Evolutionary conservation across 2,329 filamentous ascomycete genomes (phyloP).

Genomic region (Fusarium drepaniforme): DNA sequence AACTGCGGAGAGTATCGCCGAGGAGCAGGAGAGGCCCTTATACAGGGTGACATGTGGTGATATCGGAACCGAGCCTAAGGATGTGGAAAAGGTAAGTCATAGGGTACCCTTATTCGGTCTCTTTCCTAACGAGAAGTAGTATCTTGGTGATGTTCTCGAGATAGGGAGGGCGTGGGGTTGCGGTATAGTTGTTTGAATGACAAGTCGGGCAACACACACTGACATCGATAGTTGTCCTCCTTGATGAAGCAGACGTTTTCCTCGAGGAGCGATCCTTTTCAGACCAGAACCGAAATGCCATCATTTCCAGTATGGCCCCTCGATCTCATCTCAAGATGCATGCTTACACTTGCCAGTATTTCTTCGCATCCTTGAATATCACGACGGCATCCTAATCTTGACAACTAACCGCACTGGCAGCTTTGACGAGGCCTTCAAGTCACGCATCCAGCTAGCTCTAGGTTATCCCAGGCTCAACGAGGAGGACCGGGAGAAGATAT

Average conservation of each 20-base stretch:
- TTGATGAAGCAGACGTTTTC: slow-evolving; percentile 24
- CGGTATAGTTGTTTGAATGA: background rate
- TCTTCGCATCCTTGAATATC: slow-evolving; percentile 56
- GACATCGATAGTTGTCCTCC: background rate
- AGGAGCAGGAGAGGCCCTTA: slow-evolving; percentile 27
- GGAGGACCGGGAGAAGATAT: slow-evolving; percentile 34
- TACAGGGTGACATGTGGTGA: slow-evolving; percentile 34
- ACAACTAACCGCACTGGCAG: slow-evolving; percentile 60
- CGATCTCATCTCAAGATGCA: background rate
- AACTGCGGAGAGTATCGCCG: slow-evolving; percentile 32
- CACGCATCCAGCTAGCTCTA: slow-evolving; percentile 49
- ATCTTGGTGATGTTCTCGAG: slow-evolving; percentile 27
- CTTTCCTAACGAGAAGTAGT: background rate
- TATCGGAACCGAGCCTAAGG: slow-evolving; percentile 30
- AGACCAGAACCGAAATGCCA: slow-evolving; percentile 4
- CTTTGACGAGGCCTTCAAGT: slow-evolving; percentile 60
- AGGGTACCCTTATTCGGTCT: too few species aligned
- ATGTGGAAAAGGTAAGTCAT: slow-evolving; percentile 6
- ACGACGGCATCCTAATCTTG: slow-evolving; percentile 56
- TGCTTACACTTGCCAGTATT: slow-evolving; percentile 48
- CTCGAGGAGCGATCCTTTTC: slow-evolving; percentile 13
- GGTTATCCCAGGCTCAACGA: slow-evolving; percentile 43
- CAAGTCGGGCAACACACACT: too few species aligned
- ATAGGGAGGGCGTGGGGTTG: slow-evolving; percentile 31
- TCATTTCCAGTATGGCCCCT: slow-evolving; percentile 1